Conservation (phyloP, 371 early-diverging fungal genomes). For the Mucor circinelloides region DNA sequence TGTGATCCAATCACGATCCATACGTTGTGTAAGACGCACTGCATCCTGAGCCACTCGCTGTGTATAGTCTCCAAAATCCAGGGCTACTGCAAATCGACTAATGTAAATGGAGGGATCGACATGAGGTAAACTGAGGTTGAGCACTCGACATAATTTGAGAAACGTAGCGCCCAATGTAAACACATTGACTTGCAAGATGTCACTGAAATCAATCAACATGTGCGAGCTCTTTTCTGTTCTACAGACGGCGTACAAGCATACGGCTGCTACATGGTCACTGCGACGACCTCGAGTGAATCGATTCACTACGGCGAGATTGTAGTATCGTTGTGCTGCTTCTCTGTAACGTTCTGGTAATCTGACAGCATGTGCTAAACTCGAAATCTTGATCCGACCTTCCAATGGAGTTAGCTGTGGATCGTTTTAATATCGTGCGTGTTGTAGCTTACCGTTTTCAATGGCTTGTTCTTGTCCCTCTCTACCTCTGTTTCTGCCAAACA, state of each 20-base stretch:
- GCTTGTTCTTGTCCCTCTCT: constrained; percentile 73
- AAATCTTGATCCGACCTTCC: constrained; percentile 63
- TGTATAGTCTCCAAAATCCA: constrained; percentile 94
- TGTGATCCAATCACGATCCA: constrained; percentile 99
- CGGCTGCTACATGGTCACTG: constrained; percentile 86
- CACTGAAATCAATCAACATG: constrained; percentile 99
- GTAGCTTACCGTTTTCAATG: constrained; percentile 58
- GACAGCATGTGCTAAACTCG: constrained; percentile 68
- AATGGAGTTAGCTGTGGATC: not conserved
- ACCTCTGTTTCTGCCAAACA: constrained; percentile 57
- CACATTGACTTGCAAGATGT: constrained; percentile 87
- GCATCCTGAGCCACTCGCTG: constrained; percentile 84
- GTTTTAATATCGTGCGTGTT: not conserved
- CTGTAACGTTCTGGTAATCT: constrained; percentile 77
- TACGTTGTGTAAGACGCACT: constrained; percentile 87
- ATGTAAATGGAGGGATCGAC: constrained; percentile 98
- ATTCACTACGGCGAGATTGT: constrained; percentile 89
- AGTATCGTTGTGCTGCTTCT: constrained; percentile 91
- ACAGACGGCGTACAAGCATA: constrained; percentile 97
- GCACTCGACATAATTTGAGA: constrained; percentile 76
- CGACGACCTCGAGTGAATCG: constrained; percentile 95
- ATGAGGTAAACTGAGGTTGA: constrained; percentile 82
- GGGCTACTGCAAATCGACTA: constrained; percentile 88
- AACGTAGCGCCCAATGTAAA: constrained; percentile 95
- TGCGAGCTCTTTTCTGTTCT: constrained; percentile 88